A percentile compares a stretch with the other conserved stretches of the same genome.
Evolutionary conservation across 192 early-diverging fungal genomes (phyloP).

Genomic region (Coemansia sp.): DNA sequence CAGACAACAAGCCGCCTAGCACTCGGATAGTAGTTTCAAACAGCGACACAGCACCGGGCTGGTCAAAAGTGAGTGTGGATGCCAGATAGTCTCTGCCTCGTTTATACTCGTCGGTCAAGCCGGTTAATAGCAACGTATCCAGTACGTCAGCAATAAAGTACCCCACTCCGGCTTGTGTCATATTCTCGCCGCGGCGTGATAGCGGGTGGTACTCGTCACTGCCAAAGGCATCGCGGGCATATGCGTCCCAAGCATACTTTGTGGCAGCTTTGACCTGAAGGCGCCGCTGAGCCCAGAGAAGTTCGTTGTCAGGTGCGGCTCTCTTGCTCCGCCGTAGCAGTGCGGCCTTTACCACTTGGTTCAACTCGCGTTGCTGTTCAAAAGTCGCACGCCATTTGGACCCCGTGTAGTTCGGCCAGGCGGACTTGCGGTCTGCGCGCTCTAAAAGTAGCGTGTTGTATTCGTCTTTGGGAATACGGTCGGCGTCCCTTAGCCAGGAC

Average conservation of each 20-base stretch:
- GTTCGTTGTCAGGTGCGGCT: not conserved
- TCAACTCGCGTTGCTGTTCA: slow-evolving; percentile 25
- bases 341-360: slow-evolving; percentile 25
- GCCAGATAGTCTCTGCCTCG: slow-evolving; percentile 70
- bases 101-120: slow-evolving; percentile 70
- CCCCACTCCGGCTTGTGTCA: slow-evolving; percentile 66
- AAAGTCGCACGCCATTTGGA: slow-evolving; percentile 32
- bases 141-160: slow-evolving; percentile 87
- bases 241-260: slow-evolving; percentile 78
- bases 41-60: slow-evolving; percentile 63
- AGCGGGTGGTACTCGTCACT: slow-evolving; percentile 83
- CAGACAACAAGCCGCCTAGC: slow-evolving; percentile 79
- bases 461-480: slow-evolving; percentile 19
- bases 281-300: slow-evolving; percentile 57
- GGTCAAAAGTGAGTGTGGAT: slow-evolving; percentile 64
- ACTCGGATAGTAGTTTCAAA: slow-evolving; percentile 89
- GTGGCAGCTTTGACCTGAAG: slow-evolving; percentile 67
- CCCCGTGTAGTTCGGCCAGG: slow-evolving; percentile 10
- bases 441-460: slow-evolving; percentile 9
- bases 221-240: slow-evolving; percentile 79
- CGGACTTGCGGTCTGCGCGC: slow-evolving; percentile 12
- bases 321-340: not conserved
- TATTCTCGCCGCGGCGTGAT: slow-evolving; percentile 64
- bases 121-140: slow-evolving; percentile 83
- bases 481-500: slow-evolving; percentile 20